phyloP scores from a whole-genome alignment of 164 flowering plant species.

The Umbilicus rupestris region DNA sequence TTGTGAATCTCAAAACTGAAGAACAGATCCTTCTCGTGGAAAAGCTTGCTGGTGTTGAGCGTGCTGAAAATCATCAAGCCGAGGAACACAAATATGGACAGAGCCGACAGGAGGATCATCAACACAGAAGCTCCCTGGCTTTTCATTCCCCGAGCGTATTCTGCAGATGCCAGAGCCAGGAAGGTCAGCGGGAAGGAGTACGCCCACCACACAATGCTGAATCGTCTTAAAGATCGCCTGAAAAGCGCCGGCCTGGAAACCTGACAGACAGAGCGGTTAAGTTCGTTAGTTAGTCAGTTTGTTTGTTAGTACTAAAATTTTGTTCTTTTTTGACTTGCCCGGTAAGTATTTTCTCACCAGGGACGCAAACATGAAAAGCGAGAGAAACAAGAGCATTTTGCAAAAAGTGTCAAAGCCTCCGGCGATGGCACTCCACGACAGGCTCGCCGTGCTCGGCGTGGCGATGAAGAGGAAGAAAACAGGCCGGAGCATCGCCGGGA shows the following conservation, averaged over 20 bases:
- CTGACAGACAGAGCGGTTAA: too few relatives aligned
- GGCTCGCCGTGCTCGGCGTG: constrained; percentile 25
- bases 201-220: constrained; percentile 28
- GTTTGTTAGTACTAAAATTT: neutral
- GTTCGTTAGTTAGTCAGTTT: neutral
- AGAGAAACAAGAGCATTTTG: constrained; percentile 28
- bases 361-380: constrained; percentile 24
- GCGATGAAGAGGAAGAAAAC: constrained; percentile 26
- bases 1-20: neutral
- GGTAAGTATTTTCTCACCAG: constrained; percentile 12
- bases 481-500: constrained; percentile 21
- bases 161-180: constrained; percentile 17
- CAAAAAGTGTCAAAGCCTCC: constrained; percentile 21
- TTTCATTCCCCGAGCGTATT: constrained; percentile 12
- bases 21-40: constrained; percentile 1
- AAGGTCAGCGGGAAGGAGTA: constrained; percentile 22
- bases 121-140: neutral
- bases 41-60: neutral
- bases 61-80: neutral
- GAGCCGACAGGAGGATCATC: neutral
- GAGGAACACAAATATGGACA: neutral
- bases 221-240: constrained; percentile 22
- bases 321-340: neutral
- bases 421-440: constrained; percentile 25
- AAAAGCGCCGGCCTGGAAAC: constrained; percentile 19